These are phyloP conservation scores for Monosiga brevicollis DNA, from an alignment of 78 protist species.

Conservation along the genomic window DNA sequence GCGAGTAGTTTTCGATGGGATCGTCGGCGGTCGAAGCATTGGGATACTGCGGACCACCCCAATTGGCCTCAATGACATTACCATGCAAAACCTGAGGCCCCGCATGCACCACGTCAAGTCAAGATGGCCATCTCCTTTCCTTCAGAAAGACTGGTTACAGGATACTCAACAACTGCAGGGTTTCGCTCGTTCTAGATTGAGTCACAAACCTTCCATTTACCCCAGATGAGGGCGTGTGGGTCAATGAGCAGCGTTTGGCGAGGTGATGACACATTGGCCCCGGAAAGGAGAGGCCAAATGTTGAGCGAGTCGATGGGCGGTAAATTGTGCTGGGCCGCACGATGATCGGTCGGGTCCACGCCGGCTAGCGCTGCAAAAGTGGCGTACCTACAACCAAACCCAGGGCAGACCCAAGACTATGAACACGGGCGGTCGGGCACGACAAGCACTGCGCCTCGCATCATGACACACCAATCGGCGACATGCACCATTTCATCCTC, in stretches of 20 bases:
- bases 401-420: no score
- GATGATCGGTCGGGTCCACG: slow-evolving; percentile 10
- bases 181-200: no score
- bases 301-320: slow-evolving; percentile 18
- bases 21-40: neutral
- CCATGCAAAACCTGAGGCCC: no score
- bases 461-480: slow-evolving; percentile 26
- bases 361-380: slow-evolving; percentile 28
- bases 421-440: no score
- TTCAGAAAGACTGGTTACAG: no score
- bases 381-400: slow-evolving; percentile 1
- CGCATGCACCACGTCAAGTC: no score
- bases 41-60: neutral
- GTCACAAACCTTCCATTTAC: neutral
- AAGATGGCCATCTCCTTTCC: no score
- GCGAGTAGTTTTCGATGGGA: neutral
- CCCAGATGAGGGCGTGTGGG: neutral
- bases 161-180: no score
- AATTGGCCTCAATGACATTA: no score
- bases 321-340: slow-evolving; percentile 2
- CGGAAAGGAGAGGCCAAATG: neutral
- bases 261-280: neutral
- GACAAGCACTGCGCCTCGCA: no score
- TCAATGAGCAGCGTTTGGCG: neutral
- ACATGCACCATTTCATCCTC: neutral